Percentiles rank a stretch among this genome's conserved stretches.
phyloP scores from a whole-genome alignment of 805 yeast species.

The Tanozyma kutaoensis region DNA sequence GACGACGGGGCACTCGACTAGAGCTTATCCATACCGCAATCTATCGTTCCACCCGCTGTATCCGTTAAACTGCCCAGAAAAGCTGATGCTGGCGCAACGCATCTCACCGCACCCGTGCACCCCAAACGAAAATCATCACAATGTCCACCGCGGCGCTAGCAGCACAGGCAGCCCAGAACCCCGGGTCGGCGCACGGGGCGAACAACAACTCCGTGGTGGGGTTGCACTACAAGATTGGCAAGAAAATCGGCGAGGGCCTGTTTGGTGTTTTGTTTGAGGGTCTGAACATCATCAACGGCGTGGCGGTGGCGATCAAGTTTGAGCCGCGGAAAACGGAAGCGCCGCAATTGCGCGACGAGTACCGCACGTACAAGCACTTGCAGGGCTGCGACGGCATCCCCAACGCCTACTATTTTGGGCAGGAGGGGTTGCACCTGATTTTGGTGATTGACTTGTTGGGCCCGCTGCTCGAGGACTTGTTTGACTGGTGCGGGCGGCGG shows the following conservation, averaged over 20 bases:
- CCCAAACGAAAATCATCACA: too few species aligned
- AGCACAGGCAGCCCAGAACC: too few species aligned
- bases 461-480: constrained; percentile 89
- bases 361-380: constrained; percentile 83
- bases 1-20: too few species aligned
- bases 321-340: constrained; percentile 96
- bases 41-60: too few species aligned
- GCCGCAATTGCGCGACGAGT: constrained; percentile 94
- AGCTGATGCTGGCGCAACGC: too few species aligned
- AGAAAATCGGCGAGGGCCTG: constrained; percentile 97
- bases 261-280: constrained; percentile 98
- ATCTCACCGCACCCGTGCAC: too few species aligned
- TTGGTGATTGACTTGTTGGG: constrained; percentile 90
- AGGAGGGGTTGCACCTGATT: constrained; percentile 93
- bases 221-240: constrained; percentile 91
- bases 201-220: constrained; percentile 39
- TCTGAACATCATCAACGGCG: constrained; percentile 77
- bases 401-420: constrained; percentile 95
- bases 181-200: too few species aligned
- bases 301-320: constrained; percentile 91
- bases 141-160: too few species aligned
- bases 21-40: too few species aligned
- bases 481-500: constrained; percentile 96
- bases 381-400: constrained; percentile 75
- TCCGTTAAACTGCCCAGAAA: too few species aligned